A percentile compares a stretch with the other conserved stretches of the same genome.
phyloP scores from a whole-genome alignment of 148 eudicot species.

The Silene uniflora region DNA sequence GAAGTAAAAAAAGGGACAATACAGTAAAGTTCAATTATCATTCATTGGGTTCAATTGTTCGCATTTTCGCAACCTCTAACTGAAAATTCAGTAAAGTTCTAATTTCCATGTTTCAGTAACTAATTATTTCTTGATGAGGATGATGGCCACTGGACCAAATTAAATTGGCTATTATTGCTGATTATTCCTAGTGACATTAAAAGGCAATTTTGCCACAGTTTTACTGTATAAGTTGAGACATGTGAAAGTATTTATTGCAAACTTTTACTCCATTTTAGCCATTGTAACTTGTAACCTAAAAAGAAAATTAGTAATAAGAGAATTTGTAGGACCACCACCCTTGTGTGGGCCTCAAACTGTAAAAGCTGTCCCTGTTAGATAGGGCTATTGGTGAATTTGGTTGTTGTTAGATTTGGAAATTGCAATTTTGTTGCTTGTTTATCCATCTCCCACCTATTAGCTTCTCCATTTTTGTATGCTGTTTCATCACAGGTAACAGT shows the following conservation, averaged over 20 bases:
- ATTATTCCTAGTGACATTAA: constrained; percentile 1
- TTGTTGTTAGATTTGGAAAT: constrained; percentile 35
- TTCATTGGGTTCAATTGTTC: constrained; percentile 3
- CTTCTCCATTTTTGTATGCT: constrained; percentile 35
- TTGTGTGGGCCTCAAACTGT: constrained; percentile 40
- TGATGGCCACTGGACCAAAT: neutral
- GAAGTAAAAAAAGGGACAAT: constrained; percentile 3
- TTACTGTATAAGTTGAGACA: constrained; percentile 2
- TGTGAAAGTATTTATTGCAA: constrained; percentile 1
- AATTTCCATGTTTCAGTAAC: neutral
- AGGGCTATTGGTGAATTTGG: constrained; percentile 38
- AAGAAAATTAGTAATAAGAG: constrained; percentile 1
- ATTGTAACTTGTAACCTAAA: constrained; percentile 12
- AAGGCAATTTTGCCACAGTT: neutral
- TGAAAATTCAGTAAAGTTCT: neutral
- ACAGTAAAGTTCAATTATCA: neutral
- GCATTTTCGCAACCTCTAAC: neutral
- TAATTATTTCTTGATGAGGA: neutral
- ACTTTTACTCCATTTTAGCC: neutral
- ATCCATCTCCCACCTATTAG: constrained; percentile 39
- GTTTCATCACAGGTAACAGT: constrained; percentile 32
- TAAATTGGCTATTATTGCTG: neutral
- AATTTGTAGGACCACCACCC: constrained; percentile 11
- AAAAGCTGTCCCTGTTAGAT: constrained; percentile 43
- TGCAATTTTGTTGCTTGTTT: constrained; percentile 30